Evolutionary conservation across 164 flowering plant species (phyloP), one percentile per base, ranked within the genome.

Genomic region (Tetracentron sinense): DNA sequence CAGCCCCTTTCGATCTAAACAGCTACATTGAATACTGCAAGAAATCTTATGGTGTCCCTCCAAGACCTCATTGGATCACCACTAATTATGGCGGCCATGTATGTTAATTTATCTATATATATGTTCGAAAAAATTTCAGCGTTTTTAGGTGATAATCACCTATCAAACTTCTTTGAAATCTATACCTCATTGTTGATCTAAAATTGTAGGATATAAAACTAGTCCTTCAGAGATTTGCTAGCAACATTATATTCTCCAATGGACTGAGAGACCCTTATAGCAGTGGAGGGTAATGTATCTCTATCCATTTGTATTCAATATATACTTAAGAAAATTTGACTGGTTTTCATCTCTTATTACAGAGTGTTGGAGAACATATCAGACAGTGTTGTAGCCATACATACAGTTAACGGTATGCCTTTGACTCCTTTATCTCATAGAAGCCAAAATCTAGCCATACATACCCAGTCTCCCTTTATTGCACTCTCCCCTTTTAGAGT

Each of bases 61-160:
- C 86, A 31, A 74, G 80, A 53, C 82, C 83, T 22, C 85, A 82
- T 38, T 84, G 86, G 89, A 38, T 74, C 58, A 80, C 86, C 5
- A 77, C 82, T 31, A 77, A 82, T 12, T 84, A 70, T 65, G 89
- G 89, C 33, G 85, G 83, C 23, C 83, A 77, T 56, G 89, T 84
- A 74, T 25, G 64, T 64, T 38, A n/a, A n/a, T n/a, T n/a, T n/a
- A n/a, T n/a, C n/a, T n/a, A n/a, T n/a, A n/a, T n/a, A n/a, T n/a
- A n/a, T 42, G 10, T 14, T 17, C 17, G 2, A 42, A 15, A 8
- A 42, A 42, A 2, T 17, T 2, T 15, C 15, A 42, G 12, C 12
- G 10, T 8, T 8, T 47, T n/a, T 42, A 15, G 2, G 5, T 15
- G 17, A 42, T 12, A 47, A 4, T 47, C 22, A 12, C 2, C 5